phyloP scores from a whole-genome alignment of 1,284 basidiomycete species.

The Ustilago xerochloae region DNA sequence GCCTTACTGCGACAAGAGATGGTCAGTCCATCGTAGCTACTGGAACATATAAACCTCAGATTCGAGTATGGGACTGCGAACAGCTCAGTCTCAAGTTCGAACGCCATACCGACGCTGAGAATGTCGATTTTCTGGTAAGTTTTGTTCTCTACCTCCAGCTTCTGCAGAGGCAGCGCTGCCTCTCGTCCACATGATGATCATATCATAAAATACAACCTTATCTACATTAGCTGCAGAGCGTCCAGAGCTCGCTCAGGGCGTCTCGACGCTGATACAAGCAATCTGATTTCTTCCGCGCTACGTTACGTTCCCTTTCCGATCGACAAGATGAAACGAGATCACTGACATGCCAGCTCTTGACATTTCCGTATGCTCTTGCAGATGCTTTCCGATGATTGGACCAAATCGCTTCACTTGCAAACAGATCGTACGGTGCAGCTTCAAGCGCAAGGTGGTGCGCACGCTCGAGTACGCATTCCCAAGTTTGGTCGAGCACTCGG shows the following conservation, averaged over 20 bases:
- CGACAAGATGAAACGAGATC: neutral
- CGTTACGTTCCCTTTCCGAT: neutral
- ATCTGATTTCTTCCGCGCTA: constrained; percentile 26
- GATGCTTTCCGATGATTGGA: constrained; percentile 98
- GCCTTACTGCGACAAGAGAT: constrained; percentile 88
- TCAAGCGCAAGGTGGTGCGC: constrained; percentile 92
- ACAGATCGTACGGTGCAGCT: constrained; percentile 93
- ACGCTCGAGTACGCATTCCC: constrained; percentile 92
- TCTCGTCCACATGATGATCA: constrained; percentile 29
- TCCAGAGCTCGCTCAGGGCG: constrained; percentile 10
- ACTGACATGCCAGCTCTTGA: constrained; percentile 1
- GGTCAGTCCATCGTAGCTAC: constrained; percentile 93
- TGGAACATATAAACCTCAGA: constrained; percentile 97
- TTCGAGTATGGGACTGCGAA: constrained; percentile 93
- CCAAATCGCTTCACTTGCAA: constrained; percentile 96
- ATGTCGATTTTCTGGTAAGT: constrained; percentile 96
- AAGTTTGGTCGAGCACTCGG: constrained; percentile 89
- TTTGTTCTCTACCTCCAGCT: neutral
- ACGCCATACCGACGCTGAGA: constrained; percentile 93
- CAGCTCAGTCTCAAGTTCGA: constrained; percentile 95
- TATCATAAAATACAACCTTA: constrained; percentile 51
- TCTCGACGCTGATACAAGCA: constrained; percentile 49
- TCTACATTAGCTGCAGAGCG: constrained; percentile 60
- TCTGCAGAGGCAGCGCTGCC: neutral
- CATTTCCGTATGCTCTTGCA: constrained; percentile 65